Evolutionary conservation across 2,329 filamentous ascomycete species (phyloP).

Genomic region (Metarhizium anisopliae): DNA sequence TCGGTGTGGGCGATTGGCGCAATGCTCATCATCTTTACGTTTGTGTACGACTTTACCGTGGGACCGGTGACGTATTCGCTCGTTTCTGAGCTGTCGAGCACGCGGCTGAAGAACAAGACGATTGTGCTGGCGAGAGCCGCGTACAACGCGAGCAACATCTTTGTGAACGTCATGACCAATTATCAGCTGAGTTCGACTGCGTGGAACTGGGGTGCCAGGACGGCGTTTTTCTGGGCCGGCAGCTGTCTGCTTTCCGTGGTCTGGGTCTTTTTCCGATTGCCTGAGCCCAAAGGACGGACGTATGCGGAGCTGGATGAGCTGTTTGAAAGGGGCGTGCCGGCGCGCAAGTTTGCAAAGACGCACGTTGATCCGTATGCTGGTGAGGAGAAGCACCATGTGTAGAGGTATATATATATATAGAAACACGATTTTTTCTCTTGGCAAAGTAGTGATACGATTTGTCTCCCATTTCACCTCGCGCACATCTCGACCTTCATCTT

Average conservation of each 20-base stretch:
- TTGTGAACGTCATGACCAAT: conserved; percentile 39
- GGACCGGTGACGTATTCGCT: conserved; percentile 46
- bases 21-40: conserved; percentile 42
- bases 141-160: conserved; percentile 38
- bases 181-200: conserved; percentile 37
- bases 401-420: neutral
- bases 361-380: conserved; percentile 26
- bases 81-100: conserved; percentile 43
- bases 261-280: conserved; percentile 42
- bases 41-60: conserved; percentile 45
- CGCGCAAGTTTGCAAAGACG: conserved; percentile 24
- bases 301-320: conserved; percentile 31
- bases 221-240: conserved; percentile 37
- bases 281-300: conserved; percentile 42
- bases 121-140: conserved; percentile 39
- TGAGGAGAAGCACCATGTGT: neutral
- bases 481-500: no score
- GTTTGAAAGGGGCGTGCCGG: conserved; percentile 21
- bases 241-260: conserved; percentile 37
- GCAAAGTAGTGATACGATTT: no score
- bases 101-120: conserved; percentile 44
- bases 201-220: conserved; percentile 39
- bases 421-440: no score
- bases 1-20: conserved; percentile 33
- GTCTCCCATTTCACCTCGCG: no score